Base-by-base conservation (phyloP, 257 asterid genomes). In the Solanum chilense region DNA sequence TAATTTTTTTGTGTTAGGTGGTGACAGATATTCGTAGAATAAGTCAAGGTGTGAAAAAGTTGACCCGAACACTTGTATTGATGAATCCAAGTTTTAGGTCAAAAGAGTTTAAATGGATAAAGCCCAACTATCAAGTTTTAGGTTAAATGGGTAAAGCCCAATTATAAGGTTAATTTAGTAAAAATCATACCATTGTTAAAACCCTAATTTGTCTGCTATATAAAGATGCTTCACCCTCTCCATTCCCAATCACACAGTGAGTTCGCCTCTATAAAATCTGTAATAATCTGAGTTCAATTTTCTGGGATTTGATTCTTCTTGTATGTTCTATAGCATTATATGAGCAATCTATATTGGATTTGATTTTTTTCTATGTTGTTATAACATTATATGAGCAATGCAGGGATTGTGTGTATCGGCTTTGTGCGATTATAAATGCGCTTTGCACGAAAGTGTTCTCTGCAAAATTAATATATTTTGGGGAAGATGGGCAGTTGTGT, bases 401-500 rank as follows among this genome's bases (percentile, higher is more conserved):
- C 93, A 93, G 89, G 90, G 88, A 88, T 88, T 95, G 82, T 97
- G 99, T 92, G 85, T 91, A 45, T 77, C 88, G 74, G 89, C 86
- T 41, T 47, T 86, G 93, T 89, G 94, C 92, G 2, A 71, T 68
- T 66, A 33, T 29, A 29, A 87, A 76, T 93, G 95, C 95, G 62
- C 92, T 85, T 58, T 89, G 94, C 62, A 87, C 93, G 94, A 92
- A 92, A 93, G 94, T 86, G 42, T 89, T 90, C 90, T 88, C 93
- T 90, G 94, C 93, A 3, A 92, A 21, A 92, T 44, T n/a, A 20
- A 84, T 69, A 37, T 37, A 1, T 71, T n/a, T 69, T 80, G 88
- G 88, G 85, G 92, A 90, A 90, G 91, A 87, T 93, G 95, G 95
- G 95, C 95, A 91, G 94, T 91, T 93, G 95, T 83, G 58, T 89